Percentiles rank a stretch among this genome's conserved stretches.
These are phyloP conservation scores for Firmiana major DNA, from an alignment of 345 rosid species.

Conservation along the genomic window DNA sequence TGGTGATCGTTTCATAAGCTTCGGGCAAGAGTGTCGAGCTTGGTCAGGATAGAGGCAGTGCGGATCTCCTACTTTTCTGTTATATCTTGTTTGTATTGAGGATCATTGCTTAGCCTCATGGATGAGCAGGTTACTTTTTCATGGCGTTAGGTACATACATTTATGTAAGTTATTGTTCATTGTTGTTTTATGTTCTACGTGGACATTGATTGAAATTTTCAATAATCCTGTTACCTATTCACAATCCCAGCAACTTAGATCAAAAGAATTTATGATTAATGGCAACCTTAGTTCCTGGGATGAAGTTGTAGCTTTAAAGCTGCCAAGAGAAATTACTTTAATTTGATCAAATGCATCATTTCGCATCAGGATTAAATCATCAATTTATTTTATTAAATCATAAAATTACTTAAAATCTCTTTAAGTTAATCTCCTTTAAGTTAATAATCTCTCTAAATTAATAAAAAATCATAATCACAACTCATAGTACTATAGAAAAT, in stretches of 20 bases:
- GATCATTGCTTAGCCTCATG: not conserved
- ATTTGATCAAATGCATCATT: too few species aligned
- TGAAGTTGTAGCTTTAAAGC: not conserved
- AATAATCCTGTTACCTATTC: not conserved
- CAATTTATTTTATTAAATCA: too few species aligned
- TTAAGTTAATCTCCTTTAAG: too few species aligned
- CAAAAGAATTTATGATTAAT: not conserved
- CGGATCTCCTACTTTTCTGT: not conserved
- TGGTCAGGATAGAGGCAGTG: constrained; percentile 4
- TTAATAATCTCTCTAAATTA: too few species aligned
- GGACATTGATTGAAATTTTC: not conserved
- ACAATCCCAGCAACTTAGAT: not conserved
- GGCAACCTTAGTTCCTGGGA: not conserved
- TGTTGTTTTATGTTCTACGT: not conserved
- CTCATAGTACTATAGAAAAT: too few species aligned
- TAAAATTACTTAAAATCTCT: too few species aligned
- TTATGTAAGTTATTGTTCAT: constrained; percentile 5
- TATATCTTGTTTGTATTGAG: not conserved
- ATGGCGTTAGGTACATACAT: not conserved
- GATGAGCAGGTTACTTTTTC: not conserved
- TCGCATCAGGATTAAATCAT: too few species aligned
- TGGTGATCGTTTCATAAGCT: not conserved
- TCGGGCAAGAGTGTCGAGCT: not conserved
- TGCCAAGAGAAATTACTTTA: not conserved
- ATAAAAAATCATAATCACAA: too few species aligned